Conservation (phyloP, 1,284 basidiomycete genomes). For the Coniophora puteana region DNA sequence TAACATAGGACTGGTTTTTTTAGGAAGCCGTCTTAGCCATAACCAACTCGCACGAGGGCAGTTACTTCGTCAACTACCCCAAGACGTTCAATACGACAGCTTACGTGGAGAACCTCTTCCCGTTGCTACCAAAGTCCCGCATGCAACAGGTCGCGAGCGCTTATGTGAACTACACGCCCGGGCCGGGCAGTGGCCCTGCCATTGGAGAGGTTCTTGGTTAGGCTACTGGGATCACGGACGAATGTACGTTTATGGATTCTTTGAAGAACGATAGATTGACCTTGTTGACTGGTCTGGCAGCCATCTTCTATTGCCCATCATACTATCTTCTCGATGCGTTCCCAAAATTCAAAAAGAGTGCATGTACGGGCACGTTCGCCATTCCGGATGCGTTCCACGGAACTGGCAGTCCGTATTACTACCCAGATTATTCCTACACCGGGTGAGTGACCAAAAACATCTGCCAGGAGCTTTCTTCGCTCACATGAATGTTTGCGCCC, state of each 20-base stretch:
- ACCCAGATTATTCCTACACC: too few relatives aligned
- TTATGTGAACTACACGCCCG: background rate
- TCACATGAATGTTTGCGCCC: too few relatives aligned
- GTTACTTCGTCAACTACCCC: slow-evolving; percentile 5
- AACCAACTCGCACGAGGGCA: slow-evolving; percentile 7
- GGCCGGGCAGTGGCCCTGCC: background rate
- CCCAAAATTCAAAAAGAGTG: slow-evolving; percentile 4
- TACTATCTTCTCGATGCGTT: slow-evolving; percentile 30
- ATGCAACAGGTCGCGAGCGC: background rate
- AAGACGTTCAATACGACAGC: background rate
- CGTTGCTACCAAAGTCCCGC: slow-evolving; percentile 2
- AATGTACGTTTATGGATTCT: slow-evolving; percentile 4
- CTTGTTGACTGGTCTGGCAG: background rate
- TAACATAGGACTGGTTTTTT: background rate
- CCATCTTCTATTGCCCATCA: too few relatives aligned
- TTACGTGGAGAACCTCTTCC: slow-evolving; percentile 6
- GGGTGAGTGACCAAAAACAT: background rate
- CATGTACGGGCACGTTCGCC: slow-evolving; percentile 5
- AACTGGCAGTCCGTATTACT: background rate
- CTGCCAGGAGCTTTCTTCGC: too few relatives aligned
- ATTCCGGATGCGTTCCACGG: slow-evolving; percentile 6
- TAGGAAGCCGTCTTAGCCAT: slow-evolving; percentile 5
- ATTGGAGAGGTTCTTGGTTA: slow-evolving; percentile 1
- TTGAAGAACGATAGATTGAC: background rate
- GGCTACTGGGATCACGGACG: slow-evolving; percentile 6